phyloP scores from a whole-genome alignment of 2,329 filamentous ascomycete species.

The Tolypocladium album region DNA sequence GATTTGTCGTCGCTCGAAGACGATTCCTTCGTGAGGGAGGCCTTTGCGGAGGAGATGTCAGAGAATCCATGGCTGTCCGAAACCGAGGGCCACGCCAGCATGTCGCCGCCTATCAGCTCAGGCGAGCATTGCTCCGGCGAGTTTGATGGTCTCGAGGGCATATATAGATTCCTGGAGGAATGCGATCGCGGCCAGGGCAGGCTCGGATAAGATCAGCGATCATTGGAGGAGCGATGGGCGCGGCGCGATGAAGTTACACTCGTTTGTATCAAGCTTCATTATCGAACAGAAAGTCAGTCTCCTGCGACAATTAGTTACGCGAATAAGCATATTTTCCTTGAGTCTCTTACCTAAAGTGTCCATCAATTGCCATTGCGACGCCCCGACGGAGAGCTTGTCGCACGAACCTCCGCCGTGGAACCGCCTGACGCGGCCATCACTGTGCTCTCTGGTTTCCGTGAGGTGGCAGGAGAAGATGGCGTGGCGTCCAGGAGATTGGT shows the following conservation, averaged over 20 bases:
- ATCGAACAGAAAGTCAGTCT: background rate
- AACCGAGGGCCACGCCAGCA: slow-evolving; percentile 36
- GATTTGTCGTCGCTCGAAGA: slow-evolving; percentile 22
- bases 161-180: slow-evolving; percentile 48
- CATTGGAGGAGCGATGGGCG: background rate
- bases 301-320: background rate
- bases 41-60: slow-evolving; percentile 30
- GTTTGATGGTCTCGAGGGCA: slow-evolving; percentile 45
- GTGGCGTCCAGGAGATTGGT: slow-evolving; percentile 9
- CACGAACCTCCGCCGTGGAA: background rate
- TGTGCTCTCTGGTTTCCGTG: background rate
- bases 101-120: slow-evolving; percentile 36
- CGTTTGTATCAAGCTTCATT: slow-evolving; percentile 8
- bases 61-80: slow-evolving; percentile 39
- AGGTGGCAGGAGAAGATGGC: background rate
- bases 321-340: background rate
- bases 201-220: slow-evolving; percentile 12
- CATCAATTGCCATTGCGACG: background rate
- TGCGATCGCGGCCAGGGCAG: slow-evolving; percentile 35
- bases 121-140: slow-evolving; percentile 33
- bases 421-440: background rate
- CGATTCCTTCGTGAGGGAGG: slow-evolving; percentile 25
- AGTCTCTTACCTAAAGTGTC: background rate
- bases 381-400: background rate
- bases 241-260: slow-evolving; percentile 8